phyloP scores from a whole-genome alignment of 202 grass and related monocot genomes.

The Digitaria exilis region DNA sequence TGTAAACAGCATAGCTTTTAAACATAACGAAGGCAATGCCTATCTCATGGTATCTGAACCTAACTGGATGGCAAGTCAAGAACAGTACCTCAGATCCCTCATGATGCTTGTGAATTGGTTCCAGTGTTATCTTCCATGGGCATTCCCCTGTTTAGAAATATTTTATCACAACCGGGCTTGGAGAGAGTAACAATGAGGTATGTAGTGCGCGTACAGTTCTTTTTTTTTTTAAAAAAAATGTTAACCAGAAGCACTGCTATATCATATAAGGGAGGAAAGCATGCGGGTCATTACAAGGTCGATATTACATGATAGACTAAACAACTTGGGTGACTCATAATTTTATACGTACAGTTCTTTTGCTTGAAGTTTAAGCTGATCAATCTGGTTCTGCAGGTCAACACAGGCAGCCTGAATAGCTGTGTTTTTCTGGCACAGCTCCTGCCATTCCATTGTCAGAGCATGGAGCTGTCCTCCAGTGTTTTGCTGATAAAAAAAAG shows the following conservation, averaged over 20 bases:
- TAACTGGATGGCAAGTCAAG: background rate
- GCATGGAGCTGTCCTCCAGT: constrained; percentile 83
- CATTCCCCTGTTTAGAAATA: constrained; percentile 55
- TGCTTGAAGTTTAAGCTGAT: constrained; percentile 71
- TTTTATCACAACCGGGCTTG: constrained; percentile 27
- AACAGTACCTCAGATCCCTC: constrained; percentile 43
- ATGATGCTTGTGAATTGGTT: constrained; percentile 39
- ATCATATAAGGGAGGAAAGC: no score
- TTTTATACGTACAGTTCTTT: constrained; percentile 86
- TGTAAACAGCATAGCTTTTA: constrained; percentile 8
- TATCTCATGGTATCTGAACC: background rate
- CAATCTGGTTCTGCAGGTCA: constrained; percentile 75
- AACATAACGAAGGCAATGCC: background rate
- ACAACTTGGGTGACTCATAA: no score
- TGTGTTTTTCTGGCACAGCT: constrained; percentile 89
- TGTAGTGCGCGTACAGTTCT: no score
- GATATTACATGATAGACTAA: no score
- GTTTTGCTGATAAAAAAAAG: constrained; percentile 76
- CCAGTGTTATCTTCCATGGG: constrained; percentile 51
- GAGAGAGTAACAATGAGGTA: background rate
- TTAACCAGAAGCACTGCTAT: no score
- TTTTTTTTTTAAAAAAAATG: no score
- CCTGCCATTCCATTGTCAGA: constrained; percentile 86
- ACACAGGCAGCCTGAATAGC: constrained; percentile 82
- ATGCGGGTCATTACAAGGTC: no score